Conservation (phyloP, 2,329 filamentous ascomycete genomes). For the Colletotrichum falcatum region DNA sequence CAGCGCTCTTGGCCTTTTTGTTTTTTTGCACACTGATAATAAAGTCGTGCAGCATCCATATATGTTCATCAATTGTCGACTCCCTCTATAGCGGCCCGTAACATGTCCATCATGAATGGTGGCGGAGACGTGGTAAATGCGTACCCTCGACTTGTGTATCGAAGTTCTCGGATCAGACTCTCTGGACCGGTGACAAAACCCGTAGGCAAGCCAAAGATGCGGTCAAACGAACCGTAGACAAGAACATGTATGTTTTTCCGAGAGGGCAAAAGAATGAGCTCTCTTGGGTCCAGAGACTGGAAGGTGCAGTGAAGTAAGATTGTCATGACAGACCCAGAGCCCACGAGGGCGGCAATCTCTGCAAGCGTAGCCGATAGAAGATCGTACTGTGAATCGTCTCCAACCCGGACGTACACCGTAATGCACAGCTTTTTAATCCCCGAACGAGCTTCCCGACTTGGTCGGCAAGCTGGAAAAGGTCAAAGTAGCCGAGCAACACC, state of each 20-base stretch:
- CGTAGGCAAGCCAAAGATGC: slow-evolving; percentile 21
- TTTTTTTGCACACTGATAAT: too few species aligned
- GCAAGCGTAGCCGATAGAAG: slow-evolving; percentile 14
- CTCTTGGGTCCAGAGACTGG: slow-evolving; percentile 7
- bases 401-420: slow-evolving; percentile 8
- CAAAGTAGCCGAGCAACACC: slow-evolving; percentile 12
- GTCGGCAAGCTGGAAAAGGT: slow-evolving; percentile 21
- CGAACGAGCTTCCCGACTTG: slow-evolving; percentile 18
- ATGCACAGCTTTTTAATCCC: background rate
- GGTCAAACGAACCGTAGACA: slow-evolving; percentile 31
- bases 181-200: slow-evolving; percentile 35
- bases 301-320: slow-evolving; percentile 35
- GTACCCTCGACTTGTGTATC: slow-evolving; percentile 36
- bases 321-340: slow-evolving; percentile 24
- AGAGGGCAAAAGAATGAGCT: background rate
- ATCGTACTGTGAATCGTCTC: slow-evolving; percentile 17
- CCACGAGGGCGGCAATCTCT: slow-evolving; percentile 11
- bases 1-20: too few species aligned
- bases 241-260: slow-evolving; percentile 11
- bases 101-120: slow-evolving; percentile 37
- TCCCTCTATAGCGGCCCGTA: slow-evolving; percentile 20
- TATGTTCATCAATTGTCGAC: too few species aligned
- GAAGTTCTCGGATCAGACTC: slow-evolving; percentile 33
- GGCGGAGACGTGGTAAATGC: slow-evolving; percentile 36
- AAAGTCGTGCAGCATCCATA: too few species aligned